Conservation (phyloP, 805 yeast genomes). For the Candida vartiovaarae region DNA sequence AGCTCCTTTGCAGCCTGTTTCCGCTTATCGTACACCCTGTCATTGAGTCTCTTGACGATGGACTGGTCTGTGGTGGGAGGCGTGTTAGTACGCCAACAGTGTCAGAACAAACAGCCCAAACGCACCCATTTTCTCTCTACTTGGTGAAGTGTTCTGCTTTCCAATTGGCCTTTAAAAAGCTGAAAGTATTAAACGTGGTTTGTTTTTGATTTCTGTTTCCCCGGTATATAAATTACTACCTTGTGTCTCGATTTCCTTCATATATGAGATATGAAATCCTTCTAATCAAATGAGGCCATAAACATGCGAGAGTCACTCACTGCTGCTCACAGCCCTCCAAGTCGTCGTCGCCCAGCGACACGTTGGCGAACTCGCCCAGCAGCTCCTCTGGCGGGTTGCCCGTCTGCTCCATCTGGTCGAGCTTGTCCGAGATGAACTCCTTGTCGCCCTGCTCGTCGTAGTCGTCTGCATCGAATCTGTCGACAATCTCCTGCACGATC, state of each 20-base stretch:
- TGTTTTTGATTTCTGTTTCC: too few relatives aligned
- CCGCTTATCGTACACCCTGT: constrained; percentile 70
- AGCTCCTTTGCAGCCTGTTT: constrained; percentile 72
- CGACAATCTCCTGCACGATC: constrained; percentile 54
- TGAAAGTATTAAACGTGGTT: too few relatives aligned
- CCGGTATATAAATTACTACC: too few relatives aligned
- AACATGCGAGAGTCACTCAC: constrained; percentile 1
- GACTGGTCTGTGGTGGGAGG: constrained; percentile 40
- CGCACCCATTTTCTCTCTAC: too few relatives aligned
- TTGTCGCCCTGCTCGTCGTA: constrained; percentile 39
- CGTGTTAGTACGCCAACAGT: too few relatives aligned
- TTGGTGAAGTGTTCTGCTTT: too few relatives aligned
- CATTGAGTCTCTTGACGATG: constrained; percentile 60
- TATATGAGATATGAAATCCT: background rate
- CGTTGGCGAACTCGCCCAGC: constrained; percentile 46
- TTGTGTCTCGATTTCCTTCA: too few relatives aligned
- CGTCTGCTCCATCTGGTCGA: constrained; percentile 64
- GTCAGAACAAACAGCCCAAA: too few relatives aligned
- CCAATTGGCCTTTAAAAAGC: too few relatives aligned
- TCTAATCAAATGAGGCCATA: background rate
- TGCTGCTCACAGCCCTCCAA: constrained; percentile 42
- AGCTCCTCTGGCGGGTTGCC: constrained; percentile 80
- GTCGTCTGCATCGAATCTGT: constrained; percentile 54
- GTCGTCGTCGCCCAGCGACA: constrained; percentile 27
- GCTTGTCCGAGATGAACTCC: constrained; percentile 45